Base-by-base conservation (phyloP, 805 yeast genomes). In the Metschnikowia henanensis region DNA sequence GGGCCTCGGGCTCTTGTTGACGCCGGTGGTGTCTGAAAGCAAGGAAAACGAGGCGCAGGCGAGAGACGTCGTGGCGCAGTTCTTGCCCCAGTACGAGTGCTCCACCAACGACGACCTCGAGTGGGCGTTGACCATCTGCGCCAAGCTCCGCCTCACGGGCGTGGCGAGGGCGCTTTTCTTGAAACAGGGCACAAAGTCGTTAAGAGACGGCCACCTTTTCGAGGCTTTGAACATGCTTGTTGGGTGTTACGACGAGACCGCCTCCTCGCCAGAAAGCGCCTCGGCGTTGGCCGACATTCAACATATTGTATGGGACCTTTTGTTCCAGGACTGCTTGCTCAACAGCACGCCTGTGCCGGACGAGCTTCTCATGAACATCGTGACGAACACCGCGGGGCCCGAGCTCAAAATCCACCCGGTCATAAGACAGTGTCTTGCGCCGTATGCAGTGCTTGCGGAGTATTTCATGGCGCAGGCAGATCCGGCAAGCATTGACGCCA, bases 101-200 rank as follows among this genome's bases (percentile, higher is more conserved):
- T 65, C 74, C 41, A 81, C 83, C 7, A 84, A 82, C 56, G 91
- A 85, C 58, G 95, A 86, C 58, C 72, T 84, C 48, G 94, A 86
- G 60, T 86, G 92, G 92, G 77, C 83, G 35, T 65, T 86, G 39
- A 77, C 87, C 2, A 69, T 86, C 5, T 84, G 92, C 65, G 86
- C 90, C 10, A 75, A 82, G 52, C 69, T 85, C 59, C 78, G 76
- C 53, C 60, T 85, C 32, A 71, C 80, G n/a, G 64, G 73, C 6
- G 80, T 86, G 10, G 80, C 86, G 0, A 72, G 73, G 45, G 68
- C 73, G 25, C 66, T 86, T 3, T 83, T 76, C 60, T 72, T 74
- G 43, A 65, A 64, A 16, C 64, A 75, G 42, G 84, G 81, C 6
- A 62, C 66, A 30, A 68, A 70, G 37, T 70, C 80, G 15, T 64